phyloP scores from a whole-genome alignment of 352 stramenopile genomes.

The Pythium brassicae region DNA sequence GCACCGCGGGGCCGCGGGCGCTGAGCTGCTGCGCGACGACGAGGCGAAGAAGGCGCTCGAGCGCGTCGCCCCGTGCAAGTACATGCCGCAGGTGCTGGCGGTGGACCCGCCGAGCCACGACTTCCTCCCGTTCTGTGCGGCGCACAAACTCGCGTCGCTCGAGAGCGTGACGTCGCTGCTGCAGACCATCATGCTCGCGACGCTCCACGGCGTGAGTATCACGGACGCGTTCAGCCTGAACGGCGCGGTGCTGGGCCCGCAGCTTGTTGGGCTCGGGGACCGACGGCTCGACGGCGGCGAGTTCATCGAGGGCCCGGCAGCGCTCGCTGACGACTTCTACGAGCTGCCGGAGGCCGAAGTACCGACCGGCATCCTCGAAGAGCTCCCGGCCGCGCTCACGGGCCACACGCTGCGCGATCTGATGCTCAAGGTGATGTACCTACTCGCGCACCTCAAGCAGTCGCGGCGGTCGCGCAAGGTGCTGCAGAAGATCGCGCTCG shows the following conservation, averaged over 20 bases:
- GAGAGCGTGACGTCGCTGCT: constrained; percentile 59
- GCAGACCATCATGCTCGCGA: constrained; percentile 62
- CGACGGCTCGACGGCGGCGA: constrained; percentile 33
- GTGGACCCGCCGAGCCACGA: constrained; percentile 36
- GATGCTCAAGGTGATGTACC: constrained; percentile 57
- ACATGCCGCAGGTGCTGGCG: constrained; percentile 43
- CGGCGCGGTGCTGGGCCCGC: constrained; percentile 16
- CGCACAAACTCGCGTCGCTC: constrained; percentile 45
- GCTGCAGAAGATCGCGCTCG: constrained; percentile 39
- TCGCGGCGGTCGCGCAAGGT: constrained; percentile 36
- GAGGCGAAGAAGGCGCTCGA: constrained; percentile 36
- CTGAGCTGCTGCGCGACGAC: constrained; percentile 23
- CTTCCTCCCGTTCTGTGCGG: constrained; percentile 31
- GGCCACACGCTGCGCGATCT: constrained; percentile 66
- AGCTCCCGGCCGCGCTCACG: constrained; percentile 53
- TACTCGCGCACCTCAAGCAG: constrained; percentile 68
- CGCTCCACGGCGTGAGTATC: constrained; percentile 40
- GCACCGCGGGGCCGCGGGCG: constrained; percentile 13
- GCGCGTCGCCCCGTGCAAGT: constrained; percentile 30
- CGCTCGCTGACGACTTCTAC: constrained; percentile 22
- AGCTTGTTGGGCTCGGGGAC: constrained; percentile 17
- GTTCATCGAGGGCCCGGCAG: constrained; percentile 28
- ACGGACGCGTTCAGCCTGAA: constrained; percentile 28
- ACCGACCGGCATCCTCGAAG: constrained; percentile 43
- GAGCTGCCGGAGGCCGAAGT: constrained; percentile 20